Conservation (phyloP, 2,329 filamentous ascomycete genomes). For the Verticillium nonalfalfae region DNA sequence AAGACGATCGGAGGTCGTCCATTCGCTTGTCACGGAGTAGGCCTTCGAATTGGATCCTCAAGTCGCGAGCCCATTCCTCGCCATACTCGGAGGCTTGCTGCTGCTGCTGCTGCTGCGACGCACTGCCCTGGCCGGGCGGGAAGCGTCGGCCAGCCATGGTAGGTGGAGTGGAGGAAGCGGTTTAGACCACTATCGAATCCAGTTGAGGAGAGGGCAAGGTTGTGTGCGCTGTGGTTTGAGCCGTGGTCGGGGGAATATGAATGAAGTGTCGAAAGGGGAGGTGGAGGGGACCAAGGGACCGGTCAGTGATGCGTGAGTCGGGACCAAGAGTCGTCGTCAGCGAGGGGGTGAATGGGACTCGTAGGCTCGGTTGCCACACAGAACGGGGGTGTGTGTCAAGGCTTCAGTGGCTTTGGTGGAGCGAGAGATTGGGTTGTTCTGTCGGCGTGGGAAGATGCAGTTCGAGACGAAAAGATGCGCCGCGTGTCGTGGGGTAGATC, state of each 20-base stretch:
- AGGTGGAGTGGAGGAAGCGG: not conserved
- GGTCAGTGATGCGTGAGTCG: not conserved
- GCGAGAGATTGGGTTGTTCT: not conserved
- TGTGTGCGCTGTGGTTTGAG: not conserved
- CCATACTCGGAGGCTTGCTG: conserved; percentile 45
- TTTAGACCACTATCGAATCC: not conserved
- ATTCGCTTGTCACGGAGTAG: conserved; percentile 80
- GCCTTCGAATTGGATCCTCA: conserved; percentile 81
- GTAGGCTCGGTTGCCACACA: conserved; percentile 2
- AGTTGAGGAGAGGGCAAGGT: not conserved
- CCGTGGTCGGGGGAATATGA: not conserved
- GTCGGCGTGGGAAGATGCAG: not conserved
- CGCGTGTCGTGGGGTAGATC: not conserved
- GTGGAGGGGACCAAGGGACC: not conserved
- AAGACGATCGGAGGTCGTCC: conserved; percentile 57
- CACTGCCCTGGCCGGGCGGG: conserved; percentile 19
- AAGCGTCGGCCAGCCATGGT: conserved; percentile 32
- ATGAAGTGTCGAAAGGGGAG: conserved; percentile 2
- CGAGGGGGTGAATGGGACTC: not conserved
- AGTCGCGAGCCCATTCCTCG: conserved; percentile 70
- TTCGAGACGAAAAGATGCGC: not conserved
- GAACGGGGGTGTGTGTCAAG: not conserved
- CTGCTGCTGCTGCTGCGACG: conserved; percentile 14
- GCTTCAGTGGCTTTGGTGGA: not conserved
- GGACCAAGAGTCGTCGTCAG: conserved; percentile 6